A percentile compares a stretch with the other conserved stretches of the same genome.
These are phyloP conservation scores for Draba incana DNA, from an alignment of 345 rosid species.

Conservation along the genomic window DNA sequence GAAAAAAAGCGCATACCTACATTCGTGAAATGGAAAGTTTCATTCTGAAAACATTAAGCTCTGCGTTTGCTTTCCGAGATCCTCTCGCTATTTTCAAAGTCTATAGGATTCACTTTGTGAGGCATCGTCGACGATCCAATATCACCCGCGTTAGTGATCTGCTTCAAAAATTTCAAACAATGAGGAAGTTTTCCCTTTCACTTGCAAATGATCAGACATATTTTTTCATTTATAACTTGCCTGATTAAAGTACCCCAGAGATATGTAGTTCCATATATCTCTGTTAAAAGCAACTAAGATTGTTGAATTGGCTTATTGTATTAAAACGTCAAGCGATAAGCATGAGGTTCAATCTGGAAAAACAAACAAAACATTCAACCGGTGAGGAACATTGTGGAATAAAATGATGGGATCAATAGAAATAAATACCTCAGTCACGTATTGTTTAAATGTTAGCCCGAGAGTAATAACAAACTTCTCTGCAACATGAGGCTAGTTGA, in stretches of 20 bases:
- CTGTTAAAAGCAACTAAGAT: slow-evolving; percentile 76
- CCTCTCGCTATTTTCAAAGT: slow-evolving; percentile 97
- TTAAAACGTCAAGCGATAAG: slow-evolving; percentile 77
- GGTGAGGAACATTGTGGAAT: background rate
- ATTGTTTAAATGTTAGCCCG: slow-evolving; percentile 82
- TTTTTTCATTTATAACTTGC: no score
- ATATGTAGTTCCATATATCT: slow-evolving; percentile 92
- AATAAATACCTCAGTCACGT: slow-evolving; percentile 74
- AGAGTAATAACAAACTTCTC: slow-evolving; percentile 82
- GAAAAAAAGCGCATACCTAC: slow-evolving; percentile 60
- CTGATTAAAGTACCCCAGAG: slow-evolving; percentile 69
- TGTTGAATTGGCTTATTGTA: slow-evolving; percentile 61
- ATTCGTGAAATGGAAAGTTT: slow-evolving; percentile 90
- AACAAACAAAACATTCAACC: slow-evolving; percentile 1
- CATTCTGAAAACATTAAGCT: slow-evolving; percentile 62
- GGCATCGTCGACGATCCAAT: slow-evolving; percentile 97
- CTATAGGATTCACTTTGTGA: slow-evolving; percentile 95
- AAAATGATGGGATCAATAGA: slow-evolving; percentile 6
- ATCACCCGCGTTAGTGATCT: slow-evolving; percentile 91
- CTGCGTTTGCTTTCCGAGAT: slow-evolving; percentile 93
- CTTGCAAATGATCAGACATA: no score
- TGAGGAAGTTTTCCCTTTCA: no score
- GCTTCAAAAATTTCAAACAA: slow-evolving; percentile 22
- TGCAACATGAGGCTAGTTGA: slow-evolving; percentile 76
- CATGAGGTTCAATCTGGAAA: slow-evolving; percentile 85